These are phyloP conservation scores for Hypoxylon perforatum DNA, from an alignment of 495 filamentous ascomycete genomes.

Conservation along the genomic window DNA sequence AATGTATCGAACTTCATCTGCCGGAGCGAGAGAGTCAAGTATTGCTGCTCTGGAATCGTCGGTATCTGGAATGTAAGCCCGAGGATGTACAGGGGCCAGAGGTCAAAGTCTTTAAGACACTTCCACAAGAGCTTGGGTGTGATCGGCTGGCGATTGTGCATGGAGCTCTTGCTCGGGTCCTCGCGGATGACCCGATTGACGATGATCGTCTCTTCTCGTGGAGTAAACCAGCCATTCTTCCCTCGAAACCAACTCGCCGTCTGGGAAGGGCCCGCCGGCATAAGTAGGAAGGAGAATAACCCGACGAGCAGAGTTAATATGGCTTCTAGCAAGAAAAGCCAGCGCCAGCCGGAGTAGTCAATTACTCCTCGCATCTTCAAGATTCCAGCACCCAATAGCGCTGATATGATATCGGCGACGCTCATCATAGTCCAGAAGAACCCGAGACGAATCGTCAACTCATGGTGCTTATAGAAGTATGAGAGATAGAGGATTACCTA, in stretches of 20 bases:
- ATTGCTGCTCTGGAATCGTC: slow-evolving; percentile 62
- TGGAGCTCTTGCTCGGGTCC: slow-evolving; percentile 73
- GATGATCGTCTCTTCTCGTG: slow-evolving; percentile 73
- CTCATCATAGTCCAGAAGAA: slow-evolving; percentile 74
- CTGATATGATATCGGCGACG: slow-evolving; percentile 70
- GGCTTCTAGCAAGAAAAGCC: slow-evolving; percentile 70
- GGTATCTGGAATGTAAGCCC: slow-evolving; percentile 72
- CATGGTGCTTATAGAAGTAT: slow-evolving; percentile 49
- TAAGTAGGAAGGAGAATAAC: slow-evolving; percentile 70
- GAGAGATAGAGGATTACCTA: slow-evolving; percentile 38
- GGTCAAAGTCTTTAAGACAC: slow-evolving; percentile 74
- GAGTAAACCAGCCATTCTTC: slow-evolving; percentile 77
- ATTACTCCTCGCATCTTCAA: slow-evolving; percentile 70
- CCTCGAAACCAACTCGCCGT: slow-evolving; percentile 69
- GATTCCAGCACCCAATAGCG: slow-evolving; percentile 76
- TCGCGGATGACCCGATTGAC: slow-evolving; percentile 78
- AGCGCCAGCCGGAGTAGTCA: slow-evolving; percentile 76
- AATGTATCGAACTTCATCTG: slow-evolving; percentile 74
- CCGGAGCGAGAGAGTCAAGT: slow-evolving; percentile 72
- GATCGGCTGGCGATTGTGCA: slow-evolving; percentile 71
- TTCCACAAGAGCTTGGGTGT: slow-evolving; percentile 69
- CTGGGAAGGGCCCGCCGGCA: slow-evolving; percentile 77
- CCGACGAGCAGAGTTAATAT: slow-evolving; percentile 71
- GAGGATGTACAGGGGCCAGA: slow-evolving; percentile 79
- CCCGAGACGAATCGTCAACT: slow-evolving; percentile 51